Percentiles rank a stretch among this genome's conserved stretches.
phyloP scores from a whole-genome alignment of 768 basidiomycete genomes.

The Chlorophyllum brunneum region DNA sequence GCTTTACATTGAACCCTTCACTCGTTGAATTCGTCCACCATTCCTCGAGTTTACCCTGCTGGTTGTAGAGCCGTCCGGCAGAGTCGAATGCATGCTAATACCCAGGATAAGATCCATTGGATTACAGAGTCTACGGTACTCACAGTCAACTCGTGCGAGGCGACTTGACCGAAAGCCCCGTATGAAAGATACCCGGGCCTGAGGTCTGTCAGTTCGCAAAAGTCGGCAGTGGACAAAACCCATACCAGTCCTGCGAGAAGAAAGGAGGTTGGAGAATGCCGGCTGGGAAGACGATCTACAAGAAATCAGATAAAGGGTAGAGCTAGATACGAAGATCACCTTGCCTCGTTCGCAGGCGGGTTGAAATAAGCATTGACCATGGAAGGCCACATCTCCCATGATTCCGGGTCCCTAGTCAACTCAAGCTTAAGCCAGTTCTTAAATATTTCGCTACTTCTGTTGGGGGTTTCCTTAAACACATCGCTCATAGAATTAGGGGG shows the following conservation, averaged over 20 bases:
- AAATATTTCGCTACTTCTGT: slow-evolving; percentile 54
- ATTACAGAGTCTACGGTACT: slow-evolving; percentile 18
- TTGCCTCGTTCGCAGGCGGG: slow-evolving; percentile 82
- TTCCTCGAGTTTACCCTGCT: slow-evolving; percentile 78
- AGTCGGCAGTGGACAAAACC: background rate
- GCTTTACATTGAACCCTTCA: slow-evolving; percentile 74
- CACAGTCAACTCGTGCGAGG: slow-evolving; percentile 89
- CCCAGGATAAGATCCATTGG: background rate
- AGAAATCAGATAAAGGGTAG: background rate
- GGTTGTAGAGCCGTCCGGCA: slow-evolving; percentile 86
- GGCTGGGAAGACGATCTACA: slow-evolving; percentile 92
- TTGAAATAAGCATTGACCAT: slow-evolving; percentile 89
- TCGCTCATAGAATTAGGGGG: background rate
- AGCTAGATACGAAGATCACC: slow-evolving; percentile 10
- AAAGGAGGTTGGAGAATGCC: slow-evolving; percentile 93
- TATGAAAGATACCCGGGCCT: slow-evolving; percentile 91
- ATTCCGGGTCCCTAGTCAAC: slow-evolving; percentile 54
- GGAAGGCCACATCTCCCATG: slow-evolving; percentile 88
- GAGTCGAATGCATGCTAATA: slow-evolving; percentile 86
- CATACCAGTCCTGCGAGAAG: slow-evolving; percentile 76
- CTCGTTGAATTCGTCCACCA: slow-evolving; percentile 95
- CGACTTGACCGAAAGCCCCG: slow-evolving; percentile 90
- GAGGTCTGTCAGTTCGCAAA: slow-evolving; percentile 9
- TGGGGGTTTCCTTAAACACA: background rate
- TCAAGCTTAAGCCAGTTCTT: slow-evolving; percentile 79